Base-by-base conservation (phyloP, 1,139 yeast genomes). In the Torulaspora pretoriensis region DNA sequence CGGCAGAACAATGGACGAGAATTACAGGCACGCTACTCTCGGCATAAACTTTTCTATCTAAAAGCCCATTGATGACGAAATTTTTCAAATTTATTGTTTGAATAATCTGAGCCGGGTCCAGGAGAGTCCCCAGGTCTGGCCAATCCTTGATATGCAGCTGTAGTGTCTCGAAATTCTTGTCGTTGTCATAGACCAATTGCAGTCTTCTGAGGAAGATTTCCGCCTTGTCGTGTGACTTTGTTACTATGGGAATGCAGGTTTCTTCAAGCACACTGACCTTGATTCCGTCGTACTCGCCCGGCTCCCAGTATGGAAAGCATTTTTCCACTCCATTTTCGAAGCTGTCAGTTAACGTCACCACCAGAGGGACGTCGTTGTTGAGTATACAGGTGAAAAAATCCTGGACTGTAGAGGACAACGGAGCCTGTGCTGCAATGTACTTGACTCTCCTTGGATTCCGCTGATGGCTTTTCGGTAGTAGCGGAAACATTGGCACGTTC, bases 401-500 rank as follows among this genome's bases (percentile, higher is more conserved):
- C 3, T 75, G 77, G 43, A 82, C 74, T 0, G 96, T 85, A 29
- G 78, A 78, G 3, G 74, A 71, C 44, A 87, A 66, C 2, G 96
- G 96, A 1, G 94, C 95, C 58, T 87, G 96, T 0, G 95, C 81
- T 0, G 95, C 95, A 55, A 87, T 83, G 59, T 82, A 83, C 42
- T 77, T 71, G 41, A 61, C 59, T 25, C 52, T 55, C 37, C 41
- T 42, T 25, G 46, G 26, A 14, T 35, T 17, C 22, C 14, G 19
- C 8, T 42, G 25, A 9, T 39, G 39, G 7, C 26, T 37, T 10
- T 14, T 23, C 8, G 49, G 37, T 3, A 38, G 22, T 13, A 56
- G 44, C 19, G 56, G 48, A 29, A 51, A 39, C 3, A 50, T 50
- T 24, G 67, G 67, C 27, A 61, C 51, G 27, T 54, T 50, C 37